Conservation (phyloP, 1,139 yeast genomes). For the Sugiyamaella paludigena region DNA sequence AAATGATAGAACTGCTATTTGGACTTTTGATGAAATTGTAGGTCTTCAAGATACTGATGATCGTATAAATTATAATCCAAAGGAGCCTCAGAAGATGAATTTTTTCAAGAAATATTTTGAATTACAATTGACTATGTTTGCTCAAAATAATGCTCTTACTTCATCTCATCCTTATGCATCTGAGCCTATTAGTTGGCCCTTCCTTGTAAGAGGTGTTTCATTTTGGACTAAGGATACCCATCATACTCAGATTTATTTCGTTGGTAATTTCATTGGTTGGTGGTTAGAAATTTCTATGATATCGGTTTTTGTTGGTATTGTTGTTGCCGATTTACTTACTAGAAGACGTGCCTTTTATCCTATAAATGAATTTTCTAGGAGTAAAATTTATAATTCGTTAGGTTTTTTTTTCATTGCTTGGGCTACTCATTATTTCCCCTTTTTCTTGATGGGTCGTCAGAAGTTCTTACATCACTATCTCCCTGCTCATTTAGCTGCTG, state of each 20-base stretch:
- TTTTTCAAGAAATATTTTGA: slow-evolving; percentile 88
- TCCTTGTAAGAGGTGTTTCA: slow-evolving; percentile 84
- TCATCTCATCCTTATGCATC: slow-evolving; percentile 96
- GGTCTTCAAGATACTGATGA: slow-evolving; percentile 54
- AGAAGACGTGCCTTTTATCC: slow-evolving; percentile 67
- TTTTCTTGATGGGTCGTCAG: slow-evolving; percentile 89
- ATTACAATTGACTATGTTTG: slow-evolving; percentile 83
- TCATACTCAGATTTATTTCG: slow-evolving; percentile 72
- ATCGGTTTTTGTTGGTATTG: slow-evolving; percentile 59
- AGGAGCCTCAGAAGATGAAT: slow-evolving; percentile 55
- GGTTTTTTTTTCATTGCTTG: slow-evolving; percentile 83
- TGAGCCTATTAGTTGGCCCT: slow-evolving; percentile 93
- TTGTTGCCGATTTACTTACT: slow-evolving; percentile 72
- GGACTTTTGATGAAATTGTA: slow-evolving; percentile 76
- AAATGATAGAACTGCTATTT: slow-evolving; percentile 61
- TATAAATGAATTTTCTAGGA: slow-evolving; percentile 61
- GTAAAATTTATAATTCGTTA: slow-evolving; percentile 72
- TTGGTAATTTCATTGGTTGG: slow-evolving; percentile 91
- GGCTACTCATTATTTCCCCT: slow-evolving; percentile 76
- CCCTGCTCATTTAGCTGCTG: slow-evolving; percentile 96
- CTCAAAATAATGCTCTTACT: slow-evolving; percentile 82
- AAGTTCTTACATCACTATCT: slow-evolving; percentile 96
- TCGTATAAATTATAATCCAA: slow-evolving; percentile 56
- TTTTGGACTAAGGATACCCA: slow-evolving; percentile 81
- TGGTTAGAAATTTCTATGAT: slow-evolving; percentile 77